Evolutionary conservation across 345 rosid species (phyloP), one percentile per base, ranked within the genome.

Genomic region (Mangifera indica): DNA sequence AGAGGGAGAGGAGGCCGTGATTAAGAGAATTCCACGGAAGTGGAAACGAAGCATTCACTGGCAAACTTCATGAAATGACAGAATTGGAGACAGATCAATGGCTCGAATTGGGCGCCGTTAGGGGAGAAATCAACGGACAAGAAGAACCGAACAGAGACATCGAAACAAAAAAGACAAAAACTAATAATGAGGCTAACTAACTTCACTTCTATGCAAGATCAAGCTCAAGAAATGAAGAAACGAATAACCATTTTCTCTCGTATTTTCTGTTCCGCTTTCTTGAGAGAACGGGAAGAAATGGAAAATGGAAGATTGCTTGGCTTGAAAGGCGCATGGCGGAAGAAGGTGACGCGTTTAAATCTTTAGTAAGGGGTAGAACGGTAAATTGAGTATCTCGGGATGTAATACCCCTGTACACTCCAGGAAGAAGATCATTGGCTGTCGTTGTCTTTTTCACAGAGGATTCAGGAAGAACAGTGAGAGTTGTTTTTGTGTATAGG

Each of bases 51-150:
- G 66, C 70, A 57, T 72, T 53, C 72, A 74, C 78, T 78, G 42
- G 69, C 75, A 76, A 81, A 71, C 79, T 81, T 86, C 84, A 79
- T 29, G 32, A 29, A 29, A 29, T 80, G 73, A 74, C 76, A 76
- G 53, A 20, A 54, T 14, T 44, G 26, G 32, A 11, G 68, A 57
- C 44, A 56, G 66, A 75, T 76, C 63, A 64, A 77, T 65, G 66
- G 71, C 75, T 2, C 42, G 2, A 3, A 64, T 65, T 73, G 60
- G 57, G 71, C 13, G 70, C 60, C 26, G 37, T n/a, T 45, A 12
- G 54, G 12, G 18, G 60, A 10, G 62, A 54, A 45, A 69, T 37
- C 70, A 48, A 69, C n/a, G 58, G 37, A 60, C 60, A 46, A 32
- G 12, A 44, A 66, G 44, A 62, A 56, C 32, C 32, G 32, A 29